Evolutionary conservation across 495 filamentous ascomycete genomes (phyloP), one percentile per base, ranked within the genome.

Genomic region (Rostrohypoxylon terebratum): DNA sequence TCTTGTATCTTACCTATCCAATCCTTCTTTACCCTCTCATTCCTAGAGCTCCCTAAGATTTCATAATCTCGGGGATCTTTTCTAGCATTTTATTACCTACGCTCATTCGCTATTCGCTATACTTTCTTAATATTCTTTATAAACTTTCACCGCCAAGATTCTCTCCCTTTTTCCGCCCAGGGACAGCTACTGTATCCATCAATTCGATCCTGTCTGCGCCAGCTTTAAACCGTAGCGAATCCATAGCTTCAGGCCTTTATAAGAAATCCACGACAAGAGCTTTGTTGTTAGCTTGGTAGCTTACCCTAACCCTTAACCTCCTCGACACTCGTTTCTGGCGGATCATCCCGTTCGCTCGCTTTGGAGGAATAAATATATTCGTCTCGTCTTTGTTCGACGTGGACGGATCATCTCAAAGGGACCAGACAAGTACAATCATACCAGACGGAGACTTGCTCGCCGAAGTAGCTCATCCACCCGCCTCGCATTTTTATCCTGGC

Each of bases 1-100:
- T 77, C 73, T 76, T 77, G 71, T 77, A 76, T 77, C 78, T 78
- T 74, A 73, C 78, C 73, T 72, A 72, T 77, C 76, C 65, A 75
- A 66, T 66, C 73, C 67, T 77, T 72, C 71, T 76, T 69, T 61
- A 38, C 64, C 42, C 9, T 63, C 74, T 69, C 62, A 47, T 71
- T 76, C 73, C 63, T 64, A 61, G 47, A 71, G 63, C 38, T 65
- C 61, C 58, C 61, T 59, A 57, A 60, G 65, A 65, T 54, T 62
- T 62, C 61, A 14, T 42, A 72, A 71, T 71, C 67, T 38, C 21
- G 14, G 53, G 74, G 69, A 57, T 75, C 74, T 76, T 77, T 64
- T 69, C 71, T 55, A 68, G 67, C 74, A 69, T 78, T 77, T 71
- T 67, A 73, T 74, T 79, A 76, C 69, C 69, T 76, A 77, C 73